A percentile compares a stretch with the other conserved stretches of the same genome.
These are phyloP conservation scores for Chlorella sp. DNA, from an alignment of 139 green algal species.

Conservation along the genomic window DNA sequence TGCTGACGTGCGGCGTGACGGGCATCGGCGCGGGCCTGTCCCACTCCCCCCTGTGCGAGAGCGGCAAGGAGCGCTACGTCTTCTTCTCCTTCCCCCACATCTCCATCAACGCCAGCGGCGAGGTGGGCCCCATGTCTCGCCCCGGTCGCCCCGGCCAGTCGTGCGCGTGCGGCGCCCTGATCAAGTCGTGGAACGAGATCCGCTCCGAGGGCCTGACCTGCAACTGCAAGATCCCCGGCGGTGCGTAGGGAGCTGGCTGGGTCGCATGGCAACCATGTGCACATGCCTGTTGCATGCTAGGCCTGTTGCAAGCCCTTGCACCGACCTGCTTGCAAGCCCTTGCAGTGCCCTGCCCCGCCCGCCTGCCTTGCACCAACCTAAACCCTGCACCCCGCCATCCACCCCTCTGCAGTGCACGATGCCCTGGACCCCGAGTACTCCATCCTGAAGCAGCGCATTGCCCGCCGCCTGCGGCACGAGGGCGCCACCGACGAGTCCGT, in stretches of 20 bases:
- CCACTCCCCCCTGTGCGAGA: slow-evolving; percentile 53
- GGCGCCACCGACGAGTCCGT: slow-evolving; percentile 30
- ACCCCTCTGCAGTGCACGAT: slow-evolving; percentile 61
- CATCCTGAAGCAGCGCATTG: slow-evolving; percentile 89
- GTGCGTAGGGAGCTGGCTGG: neutral
- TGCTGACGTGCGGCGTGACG: slow-evolving; percentile 83
- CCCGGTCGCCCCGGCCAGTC: slow-evolving; percentile 59
- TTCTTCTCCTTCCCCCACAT: slow-evolving; percentile 96
- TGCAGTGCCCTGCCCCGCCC: too few relatives aligned
- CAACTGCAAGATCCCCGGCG: slow-evolving; percentile 64
- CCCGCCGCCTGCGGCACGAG: slow-evolving; percentile 61
- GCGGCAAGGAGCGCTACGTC: slow-evolving; percentile 84
- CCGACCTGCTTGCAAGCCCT: too few relatives aligned
- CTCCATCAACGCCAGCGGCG: slow-evolving; percentile 70
- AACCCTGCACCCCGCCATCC: too few relatives aligned
- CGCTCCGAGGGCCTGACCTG: slow-evolving; percentile 39
- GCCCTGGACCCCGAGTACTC: slow-evolving; percentile 85
- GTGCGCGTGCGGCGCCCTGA: slow-evolving; percentile 85
- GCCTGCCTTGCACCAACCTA: too few relatives aligned
- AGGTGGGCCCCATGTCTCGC: slow-evolving; percentile 70
- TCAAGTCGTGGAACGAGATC: slow-evolving; percentile 42
- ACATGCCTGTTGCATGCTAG: too few relatives aligned
- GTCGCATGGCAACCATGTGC: too few relatives aligned
- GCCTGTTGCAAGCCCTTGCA: too few relatives aligned
- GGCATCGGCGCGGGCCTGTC: slow-evolving; percentile 68